These are phyloP conservation scores for Gnomoniopsis smithogilvyi DNA, from an alignment of 2,329 filamentous ascomycete species.

Conservation along the genomic window DNA sequence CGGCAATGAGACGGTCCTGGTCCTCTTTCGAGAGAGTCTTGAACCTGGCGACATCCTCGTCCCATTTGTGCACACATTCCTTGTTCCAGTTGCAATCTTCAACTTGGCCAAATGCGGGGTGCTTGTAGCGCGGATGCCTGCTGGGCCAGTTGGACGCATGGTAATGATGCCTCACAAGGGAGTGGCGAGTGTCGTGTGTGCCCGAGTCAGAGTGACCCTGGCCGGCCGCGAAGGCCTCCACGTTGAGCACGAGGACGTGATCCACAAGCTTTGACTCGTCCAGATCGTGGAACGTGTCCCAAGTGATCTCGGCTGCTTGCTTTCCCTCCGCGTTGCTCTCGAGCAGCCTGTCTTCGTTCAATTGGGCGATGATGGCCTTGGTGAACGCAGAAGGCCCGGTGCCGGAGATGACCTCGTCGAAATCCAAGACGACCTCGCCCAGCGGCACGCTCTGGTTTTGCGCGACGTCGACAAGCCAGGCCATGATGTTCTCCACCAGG, in stretches of 20 bases:
- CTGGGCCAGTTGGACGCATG: constrained; percentile 72
- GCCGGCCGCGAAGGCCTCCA: constrained; percentile 70
- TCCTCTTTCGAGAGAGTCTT: constrained; percentile 56
- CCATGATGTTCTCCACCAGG: constrained; percentile 66
- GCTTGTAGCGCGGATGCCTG: constrained; percentile 61
- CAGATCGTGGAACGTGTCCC: constrained; percentile 64
- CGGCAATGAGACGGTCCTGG: constrained; percentile 45
- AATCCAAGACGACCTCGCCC: constrained; percentile 61
- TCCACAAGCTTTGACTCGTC: constrained; percentile 63
- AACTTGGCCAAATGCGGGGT: constrained; percentile 67
- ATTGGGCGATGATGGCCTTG: constrained; percentile 59
- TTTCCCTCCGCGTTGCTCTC: constrained; percentile 23
- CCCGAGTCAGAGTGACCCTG: constrained; percentile 72
- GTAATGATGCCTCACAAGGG: constrained; percentile 71
- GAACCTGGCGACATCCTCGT: constrained; percentile 60
- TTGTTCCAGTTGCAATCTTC: constrained; percentile 68
- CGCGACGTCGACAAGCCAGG: constrained; percentile 60
- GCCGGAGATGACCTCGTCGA: constrained; percentile 70
- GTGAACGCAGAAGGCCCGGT: constrained; percentile 72
- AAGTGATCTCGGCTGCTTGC: constrained; percentile 43
- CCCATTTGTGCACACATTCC: constrained; percentile 64
- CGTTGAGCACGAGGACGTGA: constrained; percentile 63
- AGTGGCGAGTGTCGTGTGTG: constrained; percentile 62
- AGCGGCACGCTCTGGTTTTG: constrained; percentile 56
- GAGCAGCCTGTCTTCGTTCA: constrained; percentile 41